These are phyloP conservation scores for Thalassiosira exigua DNA, from an alignment of 352 stramenopile species.

Conservation along the genomic window DNA sequence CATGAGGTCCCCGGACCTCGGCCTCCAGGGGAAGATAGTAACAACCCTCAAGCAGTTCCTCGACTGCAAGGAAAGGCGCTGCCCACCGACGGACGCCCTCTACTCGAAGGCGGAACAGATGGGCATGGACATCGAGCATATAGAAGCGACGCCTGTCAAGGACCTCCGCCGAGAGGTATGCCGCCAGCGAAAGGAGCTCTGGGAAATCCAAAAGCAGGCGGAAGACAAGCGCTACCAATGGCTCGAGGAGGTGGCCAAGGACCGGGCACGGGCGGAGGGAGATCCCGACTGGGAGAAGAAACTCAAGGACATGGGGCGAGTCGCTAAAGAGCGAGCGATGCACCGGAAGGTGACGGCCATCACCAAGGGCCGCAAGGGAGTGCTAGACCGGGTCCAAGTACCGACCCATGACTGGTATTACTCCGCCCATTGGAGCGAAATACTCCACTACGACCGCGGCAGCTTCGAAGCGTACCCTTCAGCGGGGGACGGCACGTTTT, in stretches of 20 bases:
- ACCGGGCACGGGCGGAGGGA: slow-evolving; percentile 22
- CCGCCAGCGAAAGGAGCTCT: background rate
- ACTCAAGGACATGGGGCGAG: background rate
- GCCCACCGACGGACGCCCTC: background rate
- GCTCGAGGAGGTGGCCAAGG: slow-evolving; percentile 18
- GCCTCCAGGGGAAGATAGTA: too few relatives aligned
- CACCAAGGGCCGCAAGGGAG: background rate
- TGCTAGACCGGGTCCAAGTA: slow-evolving; percentile 9
- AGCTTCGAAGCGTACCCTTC: slow-evolving; percentile 4
- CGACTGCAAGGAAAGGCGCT: too few relatives aligned
- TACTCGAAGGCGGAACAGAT: background rate
- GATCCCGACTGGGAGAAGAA: slow-evolving; percentile 31
- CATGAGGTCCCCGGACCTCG: slow-evolving; percentile 19
- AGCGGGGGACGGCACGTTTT: background rate
- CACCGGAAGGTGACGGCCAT: slow-evolving; percentile 1
- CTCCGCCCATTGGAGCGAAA: background rate
- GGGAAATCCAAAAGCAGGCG: slow-evolving; percentile 27
- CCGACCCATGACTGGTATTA: slow-evolving; percentile 16
- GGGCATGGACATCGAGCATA: background rate
- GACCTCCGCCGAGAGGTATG: background rate
- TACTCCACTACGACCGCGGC: slow-evolving; percentile 11
- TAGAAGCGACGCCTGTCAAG: background rate
- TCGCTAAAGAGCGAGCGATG: background rate
- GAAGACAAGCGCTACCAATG: slow-evolving; percentile 14
- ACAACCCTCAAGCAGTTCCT: too few relatives aligned